A percentile compares a stretch with the other conserved stretches of the same genome.
phyloP scores from a whole-genome alignment of 2,329 filamentous ascomycete species.

The Diaporthe ilicicola region DNA sequence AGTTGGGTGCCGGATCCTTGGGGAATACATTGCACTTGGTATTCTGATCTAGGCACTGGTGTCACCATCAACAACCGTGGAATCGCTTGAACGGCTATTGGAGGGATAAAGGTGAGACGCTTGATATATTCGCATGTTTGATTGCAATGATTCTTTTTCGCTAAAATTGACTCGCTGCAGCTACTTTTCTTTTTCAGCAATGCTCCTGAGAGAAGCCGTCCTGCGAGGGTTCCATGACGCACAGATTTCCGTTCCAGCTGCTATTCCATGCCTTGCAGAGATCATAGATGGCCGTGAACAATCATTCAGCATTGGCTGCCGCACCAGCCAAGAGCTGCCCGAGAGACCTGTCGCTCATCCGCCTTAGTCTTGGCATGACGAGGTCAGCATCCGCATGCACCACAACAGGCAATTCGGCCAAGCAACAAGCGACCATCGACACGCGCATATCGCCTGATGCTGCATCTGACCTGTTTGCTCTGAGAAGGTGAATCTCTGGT shows the following conservation, averaged over 20 bases:
- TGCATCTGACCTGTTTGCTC: no score
- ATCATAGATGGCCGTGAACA: background rate
- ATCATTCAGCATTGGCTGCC: background rate
- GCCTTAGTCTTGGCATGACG: background rate
- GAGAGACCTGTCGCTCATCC: background rate
- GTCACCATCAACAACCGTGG: background rate
- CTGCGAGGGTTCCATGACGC: background rate
- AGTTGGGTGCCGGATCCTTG: background rate
- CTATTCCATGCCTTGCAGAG: no score
- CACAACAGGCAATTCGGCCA: background rate
- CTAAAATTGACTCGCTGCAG: constrained; percentile 6
- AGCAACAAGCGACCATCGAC: background rate
- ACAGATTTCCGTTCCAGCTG: background rate
- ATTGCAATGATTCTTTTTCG: constrained; percentile 4
- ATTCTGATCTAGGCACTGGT: background rate
- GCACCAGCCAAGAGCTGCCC: background rate
- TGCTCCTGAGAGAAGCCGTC: background rate
- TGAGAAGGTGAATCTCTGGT: background rate
- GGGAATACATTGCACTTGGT: background rate
- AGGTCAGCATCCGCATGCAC: background rate
- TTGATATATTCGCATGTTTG: background rate
- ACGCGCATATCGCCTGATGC: background rate
- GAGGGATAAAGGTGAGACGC: background rate
- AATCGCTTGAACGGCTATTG: background rate
- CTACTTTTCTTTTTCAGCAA: background rate